Conservation (phyloP, 148 eudicot species). For the Mesembryanthemum crystallinum region DNA sequence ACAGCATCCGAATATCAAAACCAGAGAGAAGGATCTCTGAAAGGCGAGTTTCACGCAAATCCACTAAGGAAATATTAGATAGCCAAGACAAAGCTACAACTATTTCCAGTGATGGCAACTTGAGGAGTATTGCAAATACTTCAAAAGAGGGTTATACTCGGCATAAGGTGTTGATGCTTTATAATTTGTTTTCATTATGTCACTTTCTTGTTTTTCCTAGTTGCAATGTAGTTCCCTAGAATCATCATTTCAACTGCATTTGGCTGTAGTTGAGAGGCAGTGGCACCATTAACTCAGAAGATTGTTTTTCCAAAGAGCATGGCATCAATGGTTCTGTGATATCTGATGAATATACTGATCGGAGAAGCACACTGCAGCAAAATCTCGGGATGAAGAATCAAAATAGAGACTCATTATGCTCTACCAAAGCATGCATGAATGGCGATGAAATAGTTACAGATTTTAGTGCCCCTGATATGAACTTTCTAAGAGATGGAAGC, state of each 20-base stretch:
- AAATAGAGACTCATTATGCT: constrained; percentile 14
- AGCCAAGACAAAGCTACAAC: constrained; percentile 33
- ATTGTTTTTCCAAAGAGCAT: constrained; percentile 30
- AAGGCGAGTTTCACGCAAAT: constrained; percentile 41
- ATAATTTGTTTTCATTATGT: background rate
- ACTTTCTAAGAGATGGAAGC: constrained; percentile 18
- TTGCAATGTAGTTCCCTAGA: constrained; percentile 12
- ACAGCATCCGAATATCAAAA: constrained; percentile 29
- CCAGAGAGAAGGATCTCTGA: constrained; percentile 45
- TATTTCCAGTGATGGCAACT: constrained; percentile 33
- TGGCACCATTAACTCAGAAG: constrained; percentile 33
- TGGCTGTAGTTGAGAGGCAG: constrained; percentile 45
- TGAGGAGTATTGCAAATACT: constrained; percentile 18
- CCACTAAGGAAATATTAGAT: constrained; percentile 35
- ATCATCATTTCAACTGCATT: constrained; percentile 15
- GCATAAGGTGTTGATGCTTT: constrained; percentile 44
- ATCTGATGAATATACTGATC: constrained; percentile 33
- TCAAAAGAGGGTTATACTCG: constrained; percentile 35
- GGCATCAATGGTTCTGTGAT: constrained; percentile 23
- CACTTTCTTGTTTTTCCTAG: constrained; percentile 1
- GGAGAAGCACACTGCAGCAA: constrained; percentile 34
- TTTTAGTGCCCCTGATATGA: constrained; percentile 15
- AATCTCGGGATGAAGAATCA: constrained; percentile 29
- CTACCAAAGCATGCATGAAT: constrained; percentile 24
- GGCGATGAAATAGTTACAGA: constrained; percentile 27